phyloP scores from a whole-genome alignment of 805 yeast species.

The Zygosaccharomyces bailii region DNA sequence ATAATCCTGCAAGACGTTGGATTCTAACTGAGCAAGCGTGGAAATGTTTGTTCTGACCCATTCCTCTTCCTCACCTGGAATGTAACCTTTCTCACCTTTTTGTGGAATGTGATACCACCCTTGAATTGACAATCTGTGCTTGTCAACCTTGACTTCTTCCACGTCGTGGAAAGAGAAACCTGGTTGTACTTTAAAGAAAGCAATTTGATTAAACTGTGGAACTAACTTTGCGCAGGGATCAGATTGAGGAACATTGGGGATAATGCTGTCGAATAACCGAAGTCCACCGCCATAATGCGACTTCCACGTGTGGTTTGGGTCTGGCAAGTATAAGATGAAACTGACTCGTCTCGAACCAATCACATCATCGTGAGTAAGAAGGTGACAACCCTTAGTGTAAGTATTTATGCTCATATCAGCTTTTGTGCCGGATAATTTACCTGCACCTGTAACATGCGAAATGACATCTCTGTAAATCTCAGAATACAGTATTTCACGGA shows the following conservation, averaged over 20 bases:
- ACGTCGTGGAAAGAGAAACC: conserved; percentile 97
- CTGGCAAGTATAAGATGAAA: conserved; percentile 88
- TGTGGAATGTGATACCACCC: conserved; percentile 99
- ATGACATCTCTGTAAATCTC: conserved; percentile 77
- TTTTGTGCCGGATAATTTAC: conserved; percentile 82
- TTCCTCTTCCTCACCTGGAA: conserved; percentile 73
- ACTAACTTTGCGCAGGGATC: conserved; percentile 68
- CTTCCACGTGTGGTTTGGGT: conserved; percentile 87
- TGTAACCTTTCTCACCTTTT: conserved; percentile 80
- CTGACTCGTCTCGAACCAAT: conserved; percentile 93
- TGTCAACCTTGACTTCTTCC: conserved; percentile 90
- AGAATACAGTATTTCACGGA: conserved; percentile 86
- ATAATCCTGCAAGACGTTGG: conserved; percentile 69
- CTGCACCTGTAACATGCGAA: conserved; percentile 76
- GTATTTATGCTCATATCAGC: conserved; percentile 92
- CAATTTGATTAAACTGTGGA: conserved; percentile 94
- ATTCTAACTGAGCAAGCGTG: conserved; percentile 75
- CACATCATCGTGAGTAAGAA: conserved; percentile 95
- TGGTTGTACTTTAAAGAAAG: conserved; percentile 93
- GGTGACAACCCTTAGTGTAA: conserved; percentile 88
- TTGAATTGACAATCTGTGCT: conserved; percentile 86
- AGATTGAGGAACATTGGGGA: conserved; percentile 84
- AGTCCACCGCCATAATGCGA: conserved; percentile 91
- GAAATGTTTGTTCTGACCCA: conserved; percentile 61
- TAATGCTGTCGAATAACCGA: conserved; percentile 78